A percentile compares a stretch with the other conserved stretches of the same genome.
Conservation (phyloP, 352 stramenopile species). For the Globisporangium barbulae region DNA sequence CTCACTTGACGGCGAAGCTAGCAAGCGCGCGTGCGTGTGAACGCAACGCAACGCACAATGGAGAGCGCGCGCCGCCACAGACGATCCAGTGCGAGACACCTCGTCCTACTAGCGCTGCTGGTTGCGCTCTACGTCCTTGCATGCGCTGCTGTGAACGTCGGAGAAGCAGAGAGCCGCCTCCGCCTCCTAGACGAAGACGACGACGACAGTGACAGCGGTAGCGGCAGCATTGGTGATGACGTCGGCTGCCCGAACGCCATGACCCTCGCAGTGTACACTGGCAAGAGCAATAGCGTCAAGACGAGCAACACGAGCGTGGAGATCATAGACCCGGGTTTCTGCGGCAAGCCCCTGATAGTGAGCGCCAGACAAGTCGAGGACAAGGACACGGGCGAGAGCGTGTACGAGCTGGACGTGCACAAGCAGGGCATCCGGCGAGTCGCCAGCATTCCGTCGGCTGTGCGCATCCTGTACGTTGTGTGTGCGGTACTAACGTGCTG, state of each 20-base stretch:
- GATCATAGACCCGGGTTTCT: not conserved
- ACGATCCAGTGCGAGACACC: not conserved
- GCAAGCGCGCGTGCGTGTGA: not conserved
- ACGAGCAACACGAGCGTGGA: constrained; percentile 1
- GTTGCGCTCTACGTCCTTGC: not conserved
- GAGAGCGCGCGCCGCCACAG: not conserved
- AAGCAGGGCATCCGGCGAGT: constrained; percentile 10
- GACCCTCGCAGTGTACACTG: constrained; percentile 13
- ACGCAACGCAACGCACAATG: not conserved
- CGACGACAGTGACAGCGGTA: not conserved
- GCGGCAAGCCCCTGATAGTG: constrained; percentile 1
- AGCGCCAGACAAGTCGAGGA: constrained; percentile 21
- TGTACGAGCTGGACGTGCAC: constrained; percentile 11
- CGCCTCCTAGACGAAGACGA: not conserved
- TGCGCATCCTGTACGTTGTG: constrained; percentile 7
- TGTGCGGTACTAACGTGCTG: not conserved
- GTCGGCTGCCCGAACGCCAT: constrained; percentile 31
- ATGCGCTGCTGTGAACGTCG: constrained; percentile 7
- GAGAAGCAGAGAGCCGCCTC: constrained; percentile 4
- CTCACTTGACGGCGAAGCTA: not conserved
- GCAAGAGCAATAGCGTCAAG: constrained; percentile 1
- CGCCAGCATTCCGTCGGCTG: constrained; percentile 5
- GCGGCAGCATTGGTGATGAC: not conserved
- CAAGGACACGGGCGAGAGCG: not conserved
- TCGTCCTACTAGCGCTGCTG: constrained; percentile 5